Percentiles rank a stretch among this genome's conserved stretches.
These are phyloP conservation scores for Tylopilus intermedius DNA, from an alignment of 768 basidiomycete species.

Conservation along the genomic window DNA sequence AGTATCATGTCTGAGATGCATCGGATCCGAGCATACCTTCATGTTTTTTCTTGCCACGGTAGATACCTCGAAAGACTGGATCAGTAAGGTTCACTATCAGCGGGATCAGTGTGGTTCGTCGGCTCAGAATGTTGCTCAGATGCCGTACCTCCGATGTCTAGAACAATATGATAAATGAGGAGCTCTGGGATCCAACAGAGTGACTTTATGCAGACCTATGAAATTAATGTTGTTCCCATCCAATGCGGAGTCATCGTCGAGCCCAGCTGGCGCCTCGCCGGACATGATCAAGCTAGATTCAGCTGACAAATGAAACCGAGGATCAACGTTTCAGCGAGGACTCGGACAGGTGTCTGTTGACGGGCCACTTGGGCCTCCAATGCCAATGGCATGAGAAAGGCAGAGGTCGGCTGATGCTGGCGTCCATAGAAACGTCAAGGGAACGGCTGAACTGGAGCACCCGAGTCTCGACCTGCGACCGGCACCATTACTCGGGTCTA, in stretches of 20 bases:
- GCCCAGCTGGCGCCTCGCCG: not conserved
- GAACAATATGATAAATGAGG: no score
- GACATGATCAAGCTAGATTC: slow-evolving; percentile 4
- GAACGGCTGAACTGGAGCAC: no score
- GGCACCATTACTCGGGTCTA: no score
- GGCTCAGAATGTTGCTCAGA: no score
- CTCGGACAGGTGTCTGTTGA: no score
- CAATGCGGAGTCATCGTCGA: not conserved
- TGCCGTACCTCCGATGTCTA: slow-evolving; percentile 36
- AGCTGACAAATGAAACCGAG: no score
- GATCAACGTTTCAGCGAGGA: no score
- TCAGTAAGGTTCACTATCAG: slow-evolving; percentile 50
- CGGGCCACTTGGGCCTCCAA: not conserved
- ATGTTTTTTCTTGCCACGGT: slow-evolving; percentile 48
- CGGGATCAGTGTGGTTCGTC: not conserved
- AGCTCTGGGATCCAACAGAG: not conserved
- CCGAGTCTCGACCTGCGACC: no score
- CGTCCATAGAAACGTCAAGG: no score
- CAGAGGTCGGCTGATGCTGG: no score
- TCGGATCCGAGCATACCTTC: slow-evolving; percentile 32
- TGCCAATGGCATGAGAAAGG: no score
- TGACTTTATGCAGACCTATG: slow-evolving; percentile 30
- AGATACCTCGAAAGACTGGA: slow-evolving; percentile 49
- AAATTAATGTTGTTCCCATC: slow-evolving; percentile 22
- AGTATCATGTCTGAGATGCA: not conserved